A percentile compares a stretch with the other conserved stretches of the same genome.
These are phyloP conservation scores for Mycena metata DNA, from an alignment of 768 basidiomycete species.

Conservation along the genomic window DNA sequence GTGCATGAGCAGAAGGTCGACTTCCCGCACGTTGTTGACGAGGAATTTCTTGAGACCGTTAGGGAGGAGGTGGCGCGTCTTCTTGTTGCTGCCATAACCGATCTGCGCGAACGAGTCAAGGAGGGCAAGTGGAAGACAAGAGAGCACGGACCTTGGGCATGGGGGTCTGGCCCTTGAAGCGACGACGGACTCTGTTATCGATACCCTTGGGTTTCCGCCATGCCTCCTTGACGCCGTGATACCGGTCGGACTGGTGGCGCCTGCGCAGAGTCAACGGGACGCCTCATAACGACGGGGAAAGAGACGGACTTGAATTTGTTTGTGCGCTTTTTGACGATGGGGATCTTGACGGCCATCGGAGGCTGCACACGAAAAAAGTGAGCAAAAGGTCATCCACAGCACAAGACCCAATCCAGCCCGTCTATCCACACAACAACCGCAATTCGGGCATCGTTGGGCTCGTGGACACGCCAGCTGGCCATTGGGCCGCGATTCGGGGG, in stretches of 20 bases:
- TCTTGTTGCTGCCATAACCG: conserved; percentile 94
- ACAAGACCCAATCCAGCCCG: conserved; percentile 23
- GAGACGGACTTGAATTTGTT: conserved; percentile 91
- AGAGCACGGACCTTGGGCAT: conserved; percentile 99
- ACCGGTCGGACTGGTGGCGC: conserved; percentile 99
- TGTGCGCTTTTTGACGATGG: conserved; percentile 96
- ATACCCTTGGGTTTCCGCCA: conserved; percentile 99
- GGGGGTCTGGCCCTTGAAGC: conserved; percentile 94
- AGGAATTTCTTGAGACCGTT: conserved; percentile 97
- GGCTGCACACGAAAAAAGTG: conserved; percentile 5
- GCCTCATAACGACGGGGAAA: not conserved
- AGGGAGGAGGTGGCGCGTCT: conserved; percentile 97
- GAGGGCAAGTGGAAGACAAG: too few relatives aligned
- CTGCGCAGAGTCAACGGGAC: conserved; percentile 53
- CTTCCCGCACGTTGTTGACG: conserved; percentile 92
- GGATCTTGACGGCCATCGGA: conserved; percentile 67
- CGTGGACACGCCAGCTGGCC: not conserved
- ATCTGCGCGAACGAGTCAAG: too few relatives aligned
- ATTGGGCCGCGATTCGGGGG: not conserved
- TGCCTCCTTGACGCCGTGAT: conserved; percentile 96
- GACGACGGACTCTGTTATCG: conserved; percentile 96
- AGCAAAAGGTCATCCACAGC: conserved; percentile 22
- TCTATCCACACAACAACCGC: not conserved
- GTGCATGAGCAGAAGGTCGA: conserved; percentile 98
- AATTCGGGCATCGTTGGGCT: not conserved